Evolutionary conservation across 208 protist species (phyloP), one percentile per base, ranked within the genome.

Genomic region (Ichthyophonus hoferi): DNA sequence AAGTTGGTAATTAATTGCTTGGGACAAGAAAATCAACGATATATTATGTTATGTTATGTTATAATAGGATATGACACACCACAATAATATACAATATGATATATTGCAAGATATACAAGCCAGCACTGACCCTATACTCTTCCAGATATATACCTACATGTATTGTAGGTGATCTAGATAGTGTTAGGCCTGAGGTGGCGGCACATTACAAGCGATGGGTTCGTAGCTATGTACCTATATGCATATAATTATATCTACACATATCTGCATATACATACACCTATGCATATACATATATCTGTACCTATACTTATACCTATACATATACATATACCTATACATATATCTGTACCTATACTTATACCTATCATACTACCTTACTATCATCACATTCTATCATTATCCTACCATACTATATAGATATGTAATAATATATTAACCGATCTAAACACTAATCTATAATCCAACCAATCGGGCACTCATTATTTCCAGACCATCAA

Each of bases 91-190:
- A n/a, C n/a, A n/a, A n/a, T n/a, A n/a, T n/a, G n/a, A n/a, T n/a
- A n/a, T n/a, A n/a, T n/a, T n/a, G n/a, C n/a, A n/a, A n/a, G n/a
- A n/a, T n/a, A n/a, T n/a, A n/a, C n/a, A n/a, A n/a, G n/a, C n/a
- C n/a, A n/a, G n/a, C n/a, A n/a, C n/a, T n/a, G n/a, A n/a, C n/a
- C n/a, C n/a, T n/a, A n/a, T n/a, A n/a, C n/a, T n/a, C n/a, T n/a
- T n/a, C n/a, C n/a, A 67, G 50, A 67, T 67, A 67, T 0, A 58
- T 85, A 37, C 81, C 81, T 58, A 58, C 2, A 17, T 17, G n/a
- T 39, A 85, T 85, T 42, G 42, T 42, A 38, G 81, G 81, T 31
- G 81, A 85, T 58, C 81, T 85, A 24, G 81, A 85, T 37, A 42
- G 33, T 3, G n/a, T 85, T 17, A 2, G 81, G 81, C 81, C 81